Conservation (phyloP, 371 early-diverging fungal species). For the Rhizopus arrhizus region DNA sequence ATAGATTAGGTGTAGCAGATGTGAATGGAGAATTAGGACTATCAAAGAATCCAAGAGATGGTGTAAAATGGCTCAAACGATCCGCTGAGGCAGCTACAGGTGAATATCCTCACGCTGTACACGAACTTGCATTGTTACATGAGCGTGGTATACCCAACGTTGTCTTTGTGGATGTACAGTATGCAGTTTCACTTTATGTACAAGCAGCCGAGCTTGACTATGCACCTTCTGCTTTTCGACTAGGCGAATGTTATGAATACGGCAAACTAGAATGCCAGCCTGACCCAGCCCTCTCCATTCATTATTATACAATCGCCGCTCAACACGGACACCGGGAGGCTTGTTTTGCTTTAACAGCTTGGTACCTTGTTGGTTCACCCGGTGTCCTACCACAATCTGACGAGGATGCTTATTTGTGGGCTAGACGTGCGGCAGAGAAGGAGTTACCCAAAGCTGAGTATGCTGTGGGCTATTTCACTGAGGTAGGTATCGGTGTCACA, state of each 20-base stretch:
- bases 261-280: constrained; percentile 69
- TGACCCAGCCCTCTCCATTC: constrained; percentile 71
- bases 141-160: constrained; percentile 72
- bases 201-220: constrained; percentile 81
- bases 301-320: constrained; percentile 80
- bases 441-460: constrained; percentile 86
- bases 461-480: constrained; percentile 85
- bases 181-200: constrained; percentile 71
- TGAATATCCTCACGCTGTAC: constrained; percentile 79
- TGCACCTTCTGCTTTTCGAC: constrained; percentile 73
- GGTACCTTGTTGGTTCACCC: constrained; percentile 86
- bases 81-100: constrained; percentile 74
- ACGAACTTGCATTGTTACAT: constrained; percentile 76
- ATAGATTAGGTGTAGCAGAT: constrained; percentile 71
- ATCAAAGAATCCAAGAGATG: constrained; percentile 68
- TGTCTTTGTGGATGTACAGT: constrained; percentile 73
- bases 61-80: constrained; percentile 80
- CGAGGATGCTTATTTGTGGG: constrained; percentile 88
- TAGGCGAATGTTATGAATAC: constrained; percentile 83
- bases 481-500: constrained; percentile 77
- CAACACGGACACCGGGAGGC: constrained; percentile 91
- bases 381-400: constrained; percentile 83
- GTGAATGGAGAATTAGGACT: constrained; percentile 74
- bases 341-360: constrained; percentile 85
- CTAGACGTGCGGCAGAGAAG: constrained; percentile 83